Evolutionary conservation across 2,329 filamentous ascomycete genomes (phyloP), one percentile per base, ranked within the genome.

Genomic region (Byssoonygena ceratinophila): DNA sequence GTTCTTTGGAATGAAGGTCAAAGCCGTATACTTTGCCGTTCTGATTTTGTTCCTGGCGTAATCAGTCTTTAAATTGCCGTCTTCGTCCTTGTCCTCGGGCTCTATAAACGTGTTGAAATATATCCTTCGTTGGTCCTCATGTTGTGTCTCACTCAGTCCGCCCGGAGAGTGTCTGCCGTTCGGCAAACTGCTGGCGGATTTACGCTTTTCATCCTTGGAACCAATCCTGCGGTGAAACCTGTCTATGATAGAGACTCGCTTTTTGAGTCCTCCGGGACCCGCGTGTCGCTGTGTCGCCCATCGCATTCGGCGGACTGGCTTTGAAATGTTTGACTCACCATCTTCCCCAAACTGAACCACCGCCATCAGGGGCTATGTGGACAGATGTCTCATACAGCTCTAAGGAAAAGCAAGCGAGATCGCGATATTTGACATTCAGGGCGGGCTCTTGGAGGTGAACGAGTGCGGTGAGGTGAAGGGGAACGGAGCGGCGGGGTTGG

Each of bases 1-100:
- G 70, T 98, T 97, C 74, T 97, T 97, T 12, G 92, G 92, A 25
- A 98, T 70, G 70, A 98, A 98, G 55, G 87, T 94, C 58, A 98
- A 70, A 7, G 94, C 85, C 6, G 92, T 98, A 69, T 98, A 98
- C 71, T 97, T 98, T 55, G 92, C 87, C 2, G 92, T 98, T 61
- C 94, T 80, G 67, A 98, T 95, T 76, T 98, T 98, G 76, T 98
- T 98, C 59, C 91, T 79, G 46, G 86, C 78, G 68, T 84, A 98
- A 20, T 79, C 74, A 53, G 79, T 75, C 51, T 74, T 67, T 1
- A 89, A 85, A 54, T 81, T 77, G 32, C 90, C 92, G 44, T 94
- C 82, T 56, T 92, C 86, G 64, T 96, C 88, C 61, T 84, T 76
- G 58, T 85, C 79, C 22, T 83, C 78, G 40, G 77, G 73, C 0